These are phyloP conservation scores for Saposhnikovia divaricata DNA, from an alignment of 129 eudicot genomes.

Conservation along the genomic window DNA sequence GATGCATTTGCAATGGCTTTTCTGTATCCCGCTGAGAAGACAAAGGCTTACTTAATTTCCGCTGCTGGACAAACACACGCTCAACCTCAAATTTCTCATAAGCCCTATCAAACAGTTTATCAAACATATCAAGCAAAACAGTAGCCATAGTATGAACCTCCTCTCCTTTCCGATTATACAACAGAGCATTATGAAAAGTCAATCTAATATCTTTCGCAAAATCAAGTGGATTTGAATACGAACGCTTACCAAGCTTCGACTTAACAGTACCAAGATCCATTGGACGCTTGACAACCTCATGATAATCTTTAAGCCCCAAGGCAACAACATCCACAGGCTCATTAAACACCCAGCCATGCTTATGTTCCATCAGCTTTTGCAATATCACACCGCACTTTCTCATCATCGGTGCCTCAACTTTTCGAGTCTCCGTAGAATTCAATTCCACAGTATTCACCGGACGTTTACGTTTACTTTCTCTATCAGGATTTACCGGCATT, in stretches of 20 bases:
- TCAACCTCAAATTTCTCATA: conserved; percentile 11
- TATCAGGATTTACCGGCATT: neutral
- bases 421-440: neutral
- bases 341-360: conserved; percentile 44
- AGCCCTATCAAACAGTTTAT: neutral
- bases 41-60: neutral
- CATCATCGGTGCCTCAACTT: neutral
- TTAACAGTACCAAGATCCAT: conserved; percentile 59
- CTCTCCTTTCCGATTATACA: conserved; percentile 37
- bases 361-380: conserved; percentile 42
- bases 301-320: conserved; percentile 37
- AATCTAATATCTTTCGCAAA: conserved; percentile 46
- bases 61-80: neutral
- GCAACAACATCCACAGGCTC: conserved; percentile 38
- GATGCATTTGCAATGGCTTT: neutral
- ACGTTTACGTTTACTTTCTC: neutral
- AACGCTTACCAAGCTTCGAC: conserved; percentile 25
- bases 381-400: conserved; percentile 11
- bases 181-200: conserved; percentile 40
- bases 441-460: neutral
- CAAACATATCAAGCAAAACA: conserved; percentile 2
- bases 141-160: conserved; percentile 26
- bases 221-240: conserved; percentile 29
- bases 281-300: conserved; percentile 35
- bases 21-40: neutral